These are phyloP conservation scores for Pythium monospermum DNA, from an alignment of 352 stramenopile species.

Conservation along the genomic window DNA sequence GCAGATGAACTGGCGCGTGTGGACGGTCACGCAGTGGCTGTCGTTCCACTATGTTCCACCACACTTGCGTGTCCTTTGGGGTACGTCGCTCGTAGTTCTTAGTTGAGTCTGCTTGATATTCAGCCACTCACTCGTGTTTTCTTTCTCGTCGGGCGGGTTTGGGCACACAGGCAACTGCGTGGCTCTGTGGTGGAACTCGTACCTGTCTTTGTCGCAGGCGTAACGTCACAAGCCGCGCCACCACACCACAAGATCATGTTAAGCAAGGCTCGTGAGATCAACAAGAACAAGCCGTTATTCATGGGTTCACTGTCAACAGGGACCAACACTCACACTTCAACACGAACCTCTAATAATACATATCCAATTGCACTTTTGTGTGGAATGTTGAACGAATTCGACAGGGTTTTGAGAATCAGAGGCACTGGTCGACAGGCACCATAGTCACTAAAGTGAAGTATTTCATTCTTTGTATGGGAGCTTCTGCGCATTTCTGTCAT, in stretches of 20 bases:
- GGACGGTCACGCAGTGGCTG: conserved; percentile 64
- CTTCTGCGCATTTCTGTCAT: background rate
- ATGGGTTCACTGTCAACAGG: too few species aligned
- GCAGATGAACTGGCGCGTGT: conserved; percentile 69
- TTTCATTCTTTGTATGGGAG: background rate
- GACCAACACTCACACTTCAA: too few species aligned
- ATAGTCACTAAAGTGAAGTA: background rate
- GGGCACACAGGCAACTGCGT: conserved; percentile 45
- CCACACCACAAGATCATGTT: conserved; percentile 16
- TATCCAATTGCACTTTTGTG: too few species aligned
- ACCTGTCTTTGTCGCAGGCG: conserved; percentile 61
- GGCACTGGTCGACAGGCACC: background rate
- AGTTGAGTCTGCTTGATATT: too few species aligned
- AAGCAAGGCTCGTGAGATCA: too few species aligned
- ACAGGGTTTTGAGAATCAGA: conserved; percentile 12
- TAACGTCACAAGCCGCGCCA: too few species aligned
- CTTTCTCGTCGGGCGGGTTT: background rate
- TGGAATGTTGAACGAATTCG: conserved; percentile 1
- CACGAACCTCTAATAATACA: too few species aligned
- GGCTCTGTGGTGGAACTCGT: conserved; percentile 77
- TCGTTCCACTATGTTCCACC: conserved; percentile 74
- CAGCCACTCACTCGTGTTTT: background rate
- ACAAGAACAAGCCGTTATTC: too few species aligned
- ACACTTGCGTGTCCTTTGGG: conserved; percentile 67
- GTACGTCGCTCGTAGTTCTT: too few species aligned